Base-by-base conservation (phyloP, 2,329 filamentous ascomycete species). In the Herpotrichia juniperi region DNA sequence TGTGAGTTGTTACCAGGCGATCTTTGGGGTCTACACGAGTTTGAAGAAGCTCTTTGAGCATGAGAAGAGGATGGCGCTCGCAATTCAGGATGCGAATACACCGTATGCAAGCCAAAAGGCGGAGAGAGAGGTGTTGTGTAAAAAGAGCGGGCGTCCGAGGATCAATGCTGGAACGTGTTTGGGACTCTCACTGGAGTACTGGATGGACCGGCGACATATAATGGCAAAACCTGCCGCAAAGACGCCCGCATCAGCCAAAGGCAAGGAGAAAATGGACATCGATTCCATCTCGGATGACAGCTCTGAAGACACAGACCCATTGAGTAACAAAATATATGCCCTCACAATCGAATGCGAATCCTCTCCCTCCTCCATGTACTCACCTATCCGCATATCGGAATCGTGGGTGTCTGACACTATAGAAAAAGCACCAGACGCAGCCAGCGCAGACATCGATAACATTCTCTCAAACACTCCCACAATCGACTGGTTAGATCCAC, bases 1-100 rank as follows among this genome's bases (percentile, higher is more conserved):
- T 3, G 79, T 93, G 7, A 90, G 90, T 62, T 90, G 90, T 69
- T 89, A 90, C 67, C 88, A 91, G 67, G 90, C 90, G 0, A 79
- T 93, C 39, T 85, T 84, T 3, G 89, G 89, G 2, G 79, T 96
- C 5, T 90, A 88, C 69, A 82, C 82, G 50, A 90, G 88, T 64
- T 76, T 94, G 53, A 79, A 82, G 53, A 86, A 81, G 60, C 75
- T 96, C n/a, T 85, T 89, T 64, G 78, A 84, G 40, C 88, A 89
- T 79, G 90, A 94, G 66, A 76, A 87, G 54, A 79, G 83, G 50
- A 58, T 67, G 45, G 67, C 71, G 10, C 56, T 72, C 21, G 64
- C 66, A 1, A 42, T 71, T 2, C 46, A 72, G 10, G 63, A 63
- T 5, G 64, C 63, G 1, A 58, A 66, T 21, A 81, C 78, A 60